Evolutionary conservation across 192 early-diverging fungal genomes (phyloP).

Genomic region (Coemansia sp.): DNA sequence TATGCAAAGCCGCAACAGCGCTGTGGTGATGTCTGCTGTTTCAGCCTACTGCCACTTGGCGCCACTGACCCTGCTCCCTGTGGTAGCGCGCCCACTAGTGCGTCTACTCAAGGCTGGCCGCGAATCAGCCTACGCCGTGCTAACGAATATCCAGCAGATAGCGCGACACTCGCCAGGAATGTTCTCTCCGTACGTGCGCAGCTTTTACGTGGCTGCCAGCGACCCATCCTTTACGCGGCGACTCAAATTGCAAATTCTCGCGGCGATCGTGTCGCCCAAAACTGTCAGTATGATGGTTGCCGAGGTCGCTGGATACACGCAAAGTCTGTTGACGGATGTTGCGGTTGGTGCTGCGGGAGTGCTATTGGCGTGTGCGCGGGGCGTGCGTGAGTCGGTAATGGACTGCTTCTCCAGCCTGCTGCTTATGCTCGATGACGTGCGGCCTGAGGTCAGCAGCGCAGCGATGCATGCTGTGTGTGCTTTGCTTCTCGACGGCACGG

Average conservation of each 20-base stretch:
- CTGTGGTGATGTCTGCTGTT: constrained; percentile 74
- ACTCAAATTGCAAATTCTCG: constrained; percentile 86
- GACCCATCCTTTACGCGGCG: constrained; percentile 81
- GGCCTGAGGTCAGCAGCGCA: constrained; percentile 21
- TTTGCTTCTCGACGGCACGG: constrained; percentile 43
- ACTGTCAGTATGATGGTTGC: constrained; percentile 72
- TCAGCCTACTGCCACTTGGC: constrained; percentile 73
- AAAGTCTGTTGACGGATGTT: constrained; percentile 32
- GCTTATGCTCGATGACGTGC: constrained; percentile 27
- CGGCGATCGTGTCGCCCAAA: constrained; percentile 64
- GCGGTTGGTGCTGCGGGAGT: constrained; percentile 34
- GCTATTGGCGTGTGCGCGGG: constrained; percentile 47
- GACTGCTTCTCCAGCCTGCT: constrained; percentile 54
- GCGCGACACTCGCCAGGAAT: constrained; percentile 68
- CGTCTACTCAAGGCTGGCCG: constrained; percentile 71
- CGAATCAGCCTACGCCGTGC: constrained; percentile 80
- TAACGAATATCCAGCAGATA: constrained; percentile 79
- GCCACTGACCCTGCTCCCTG: constrained; percentile 59
- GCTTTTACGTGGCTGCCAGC: constrained; percentile 80
- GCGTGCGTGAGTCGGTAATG: constrained; percentile 51
- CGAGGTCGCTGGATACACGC: constrained; percentile 67
- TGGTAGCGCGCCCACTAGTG: constrained; percentile 73
- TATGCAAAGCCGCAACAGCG: constrained; percentile 84
- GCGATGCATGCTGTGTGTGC: constrained; percentile 41
- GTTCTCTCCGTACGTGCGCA: constrained; percentile 72